These are phyloP conservation scores for Lactarius psammicola DNA, from an alignment of 768 basidiomycete species.

Conservation along the genomic window DNA sequence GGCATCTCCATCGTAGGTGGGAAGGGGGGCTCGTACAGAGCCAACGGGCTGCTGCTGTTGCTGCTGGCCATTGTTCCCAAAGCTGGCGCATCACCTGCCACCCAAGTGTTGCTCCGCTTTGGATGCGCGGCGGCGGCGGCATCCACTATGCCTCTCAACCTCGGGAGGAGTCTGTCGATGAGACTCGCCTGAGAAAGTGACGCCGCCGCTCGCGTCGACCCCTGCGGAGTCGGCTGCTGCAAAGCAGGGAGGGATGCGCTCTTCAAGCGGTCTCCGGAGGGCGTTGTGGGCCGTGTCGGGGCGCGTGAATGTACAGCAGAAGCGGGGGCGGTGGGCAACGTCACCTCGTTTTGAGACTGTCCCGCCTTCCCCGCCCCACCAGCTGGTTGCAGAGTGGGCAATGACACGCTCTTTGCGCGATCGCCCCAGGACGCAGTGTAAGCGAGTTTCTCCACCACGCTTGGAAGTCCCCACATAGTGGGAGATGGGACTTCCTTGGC, in stretches of 20 bases:
- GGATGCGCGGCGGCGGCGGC: neutral
- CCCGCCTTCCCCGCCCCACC: neutral
- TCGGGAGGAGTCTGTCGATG: conserved; percentile 11
- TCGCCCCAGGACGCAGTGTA: neutral
- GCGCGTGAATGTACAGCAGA: neutral
- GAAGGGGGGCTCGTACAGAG: neutral
- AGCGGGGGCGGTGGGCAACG: neutral
- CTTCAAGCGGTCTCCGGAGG: neutral
- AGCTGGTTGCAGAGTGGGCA: neutral
- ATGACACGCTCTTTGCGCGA: neutral
- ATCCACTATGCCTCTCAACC: neutral
- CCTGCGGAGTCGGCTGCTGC: neutral
- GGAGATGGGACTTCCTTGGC: neutral
- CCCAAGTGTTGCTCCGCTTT: conserved; percentile 5
- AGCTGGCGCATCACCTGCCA: neutral
- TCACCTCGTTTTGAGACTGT: neutral
- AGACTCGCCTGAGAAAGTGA: neutral
- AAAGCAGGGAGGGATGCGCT: neutral
- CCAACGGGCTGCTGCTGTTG: neutral
- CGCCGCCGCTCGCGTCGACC: neutral
- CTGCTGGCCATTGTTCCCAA: neutral
- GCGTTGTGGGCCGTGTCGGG: neutral
- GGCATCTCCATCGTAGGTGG: neutral
- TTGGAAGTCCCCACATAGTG: neutral
- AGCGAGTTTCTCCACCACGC: neutral